phyloP scores from a whole-genome alignment of 1,284 basidiomycete genomes.

The Heimioporus retisporus region DNA sequence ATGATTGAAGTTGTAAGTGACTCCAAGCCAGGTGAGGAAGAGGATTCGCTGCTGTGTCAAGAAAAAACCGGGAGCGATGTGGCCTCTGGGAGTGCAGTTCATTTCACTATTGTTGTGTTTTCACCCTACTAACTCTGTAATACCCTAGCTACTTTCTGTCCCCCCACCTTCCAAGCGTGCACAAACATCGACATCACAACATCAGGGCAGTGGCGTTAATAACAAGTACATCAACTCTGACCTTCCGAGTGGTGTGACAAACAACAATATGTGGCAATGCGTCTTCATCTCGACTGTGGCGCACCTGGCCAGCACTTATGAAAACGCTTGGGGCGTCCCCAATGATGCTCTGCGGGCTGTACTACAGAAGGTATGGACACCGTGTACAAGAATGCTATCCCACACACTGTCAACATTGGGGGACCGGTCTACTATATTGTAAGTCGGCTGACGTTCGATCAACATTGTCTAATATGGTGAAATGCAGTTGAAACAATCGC shows the following conservation, averaged over 20 bases:
- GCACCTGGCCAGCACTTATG: background rate
- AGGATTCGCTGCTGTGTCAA: background rate
- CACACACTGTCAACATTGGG: background rate
- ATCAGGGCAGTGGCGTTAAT: background rate
- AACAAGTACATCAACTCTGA: background rate
- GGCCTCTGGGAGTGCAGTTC: background rate
- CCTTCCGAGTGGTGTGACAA: background rate
- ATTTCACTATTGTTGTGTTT: background rate
- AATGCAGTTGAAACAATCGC: background rate
- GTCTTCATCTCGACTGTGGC: background rate
- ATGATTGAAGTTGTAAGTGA: background rate
- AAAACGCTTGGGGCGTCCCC: background rate
- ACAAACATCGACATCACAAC: background rate
- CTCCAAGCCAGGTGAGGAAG: background rate
- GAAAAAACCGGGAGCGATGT: background rate
- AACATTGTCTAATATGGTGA: background rate
- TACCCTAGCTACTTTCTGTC: background rate
- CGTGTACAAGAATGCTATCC: background rate
- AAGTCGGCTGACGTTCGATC: background rate
- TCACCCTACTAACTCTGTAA: background rate
- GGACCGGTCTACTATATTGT: constrained; percentile 8
- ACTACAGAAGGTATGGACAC: background rate
- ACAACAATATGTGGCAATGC: background rate
- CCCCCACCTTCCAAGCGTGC: background rate
- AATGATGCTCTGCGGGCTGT: background rate